A percentile compares a stretch with the other conserved stretches of the same genome.
Conservation (phyloP, 352 stramenopile species). For the Phytophthora nicotianae region DNA sequence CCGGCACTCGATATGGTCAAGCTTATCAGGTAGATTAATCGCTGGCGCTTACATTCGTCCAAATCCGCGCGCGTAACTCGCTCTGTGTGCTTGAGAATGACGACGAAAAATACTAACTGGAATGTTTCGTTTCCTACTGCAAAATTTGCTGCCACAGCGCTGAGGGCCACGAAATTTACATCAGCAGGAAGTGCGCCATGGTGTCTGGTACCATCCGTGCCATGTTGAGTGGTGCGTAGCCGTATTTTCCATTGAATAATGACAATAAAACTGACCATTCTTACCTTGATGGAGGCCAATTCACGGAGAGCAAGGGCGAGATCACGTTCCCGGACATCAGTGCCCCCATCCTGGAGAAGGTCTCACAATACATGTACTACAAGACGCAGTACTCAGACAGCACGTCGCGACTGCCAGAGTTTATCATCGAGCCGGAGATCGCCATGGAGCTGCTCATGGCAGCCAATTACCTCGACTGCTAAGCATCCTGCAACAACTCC, state of each 20-base stretch:
- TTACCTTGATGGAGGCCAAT: constrained; percentile 64
- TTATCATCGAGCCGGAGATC: constrained; percentile 98
- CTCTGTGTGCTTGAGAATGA: not conserved
- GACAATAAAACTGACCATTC: constrained; percentile 4
- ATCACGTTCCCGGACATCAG: constrained; percentile 98
- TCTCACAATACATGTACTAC: constrained; percentile 99
- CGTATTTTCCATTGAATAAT: constrained; percentile 2
- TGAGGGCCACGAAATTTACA: constrained; percentile 95
- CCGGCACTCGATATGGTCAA: constrained; percentile 76
- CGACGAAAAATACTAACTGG: constrained; percentile 5
- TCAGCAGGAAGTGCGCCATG: constrained; percentile 93
- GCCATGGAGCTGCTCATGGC: constrained; percentile 97
- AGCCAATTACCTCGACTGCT: constrained; percentile 96
- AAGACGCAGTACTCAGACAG: constrained; percentile 97
- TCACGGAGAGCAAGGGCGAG: constrained; percentile 94
- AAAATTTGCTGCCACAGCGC: constrained; percentile 61
- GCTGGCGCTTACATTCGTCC: not conserved
- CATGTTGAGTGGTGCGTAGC: constrained; percentile 94
- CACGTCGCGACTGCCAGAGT: constrained; percentile 95
- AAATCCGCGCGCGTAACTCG: not conserved
- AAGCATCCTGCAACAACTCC: constrained; percentile 6
- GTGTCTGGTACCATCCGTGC: constrained; percentile 96
- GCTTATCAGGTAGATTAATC: constrained; percentile 64
- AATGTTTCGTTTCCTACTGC: constrained; percentile 5
- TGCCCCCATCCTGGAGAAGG: constrained; percentile 96